Evolutionary conservation across 2,329 filamentous ascomycete species (phyloP).

Genomic region (Fusarium drepaniforme): DNA sequence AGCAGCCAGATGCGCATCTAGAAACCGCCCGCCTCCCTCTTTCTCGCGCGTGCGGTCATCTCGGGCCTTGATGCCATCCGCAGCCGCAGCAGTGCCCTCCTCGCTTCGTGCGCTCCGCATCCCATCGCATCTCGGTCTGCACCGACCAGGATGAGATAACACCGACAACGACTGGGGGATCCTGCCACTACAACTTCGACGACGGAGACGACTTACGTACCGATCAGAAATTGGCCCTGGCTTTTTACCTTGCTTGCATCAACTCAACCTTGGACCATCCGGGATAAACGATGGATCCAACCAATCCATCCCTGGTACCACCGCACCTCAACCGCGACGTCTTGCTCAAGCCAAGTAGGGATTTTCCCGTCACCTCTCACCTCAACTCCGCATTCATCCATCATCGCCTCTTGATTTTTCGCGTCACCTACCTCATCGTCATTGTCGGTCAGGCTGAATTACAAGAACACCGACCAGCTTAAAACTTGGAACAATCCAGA

Average conservation of each 20-base stretch:
- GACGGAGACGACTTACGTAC: slow-evolving; percentile 28
- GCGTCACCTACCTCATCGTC: slow-evolving; percentile 11
- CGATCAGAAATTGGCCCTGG: slow-evolving; percentile 29
- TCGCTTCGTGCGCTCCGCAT: slow-evolving; percentile 7
- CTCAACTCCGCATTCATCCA: slow-evolving; percentile 23
- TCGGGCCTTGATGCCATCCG: not conserved
- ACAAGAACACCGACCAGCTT: not conserved
- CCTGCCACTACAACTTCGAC: slow-evolving; percentile 17
- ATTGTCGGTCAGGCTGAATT: slow-evolving; percentile 5
- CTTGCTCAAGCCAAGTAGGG: slow-evolving; percentile 13
- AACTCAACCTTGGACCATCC: slow-evolving; percentile 14
- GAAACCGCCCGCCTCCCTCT: slow-evolving; percentile 6
- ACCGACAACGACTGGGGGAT: slow-evolving; percentile 18
- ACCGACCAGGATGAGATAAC: slow-evolving; percentile 13
- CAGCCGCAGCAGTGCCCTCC: not conserved
- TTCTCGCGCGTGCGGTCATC: not conserved
- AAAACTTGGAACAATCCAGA: not conserved
- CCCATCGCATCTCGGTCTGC: slow-evolving; percentile 16
- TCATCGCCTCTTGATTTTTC: slow-evolving; percentile 13
- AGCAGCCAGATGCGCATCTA: slow-evolving; percentile 16
- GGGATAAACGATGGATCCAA: slow-evolving; percentile 17
- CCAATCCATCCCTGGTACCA: slow-evolving; percentile 33
- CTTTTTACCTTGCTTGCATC: slow-evolving; percentile 36
- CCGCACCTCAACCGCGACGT: slow-evolving; percentile 22
- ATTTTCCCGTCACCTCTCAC: slow-evolving; percentile 23